Evolutionary conservation across 345 rosid species (phyloP), one percentile per base, ranked within the genome.

Genomic region (Hibiscus tridactylites): DNA sequence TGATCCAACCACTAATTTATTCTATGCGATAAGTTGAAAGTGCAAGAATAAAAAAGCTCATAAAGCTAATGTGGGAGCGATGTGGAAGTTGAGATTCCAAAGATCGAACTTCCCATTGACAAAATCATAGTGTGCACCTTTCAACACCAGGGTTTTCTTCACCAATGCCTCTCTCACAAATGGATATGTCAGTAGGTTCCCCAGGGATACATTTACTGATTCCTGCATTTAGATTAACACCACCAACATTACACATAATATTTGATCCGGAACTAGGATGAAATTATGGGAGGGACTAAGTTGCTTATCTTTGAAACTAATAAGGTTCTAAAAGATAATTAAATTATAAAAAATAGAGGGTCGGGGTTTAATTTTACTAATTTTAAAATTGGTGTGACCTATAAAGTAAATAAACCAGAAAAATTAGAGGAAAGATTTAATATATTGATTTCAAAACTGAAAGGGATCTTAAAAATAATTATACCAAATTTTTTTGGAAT

Each of bases 121-220:
- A 21, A 91, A 91, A 73, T 91, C 91, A 57, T 91, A 91, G 73
- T 88, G 86, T 50, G 90, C 97, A 13, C 97, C 97, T 76, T 87
- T 86, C 72, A 89, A 73, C 2, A 78, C 24, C 24, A 91, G 71
- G 4, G 71, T 77, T n/a, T 86, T 86, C 75, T 82, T 86, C 79
- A 79, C 81, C 15, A 82, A 86, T 3, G 80, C 80, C 61, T 91
- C 88, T 53, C 89, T 88, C 82, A 91, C 97, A 44, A 82, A 89
- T 37, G 97, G 92, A 65, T 89, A 91, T 4, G 97, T 85, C 78
- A 91, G 65, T 6, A 91, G 79, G 79, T 91, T 89, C 60, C 84
- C 92, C 26, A 91, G 74, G 0, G 95, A 91, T 63, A 89, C 90
- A 67, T 91, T 91, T 86, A 91, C 95, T 0, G 92, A 88, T 78